phyloP scores from a whole-genome alignment of 1,139 yeast genomes.

The Yamadazyma songkhlaensis region DNA sequence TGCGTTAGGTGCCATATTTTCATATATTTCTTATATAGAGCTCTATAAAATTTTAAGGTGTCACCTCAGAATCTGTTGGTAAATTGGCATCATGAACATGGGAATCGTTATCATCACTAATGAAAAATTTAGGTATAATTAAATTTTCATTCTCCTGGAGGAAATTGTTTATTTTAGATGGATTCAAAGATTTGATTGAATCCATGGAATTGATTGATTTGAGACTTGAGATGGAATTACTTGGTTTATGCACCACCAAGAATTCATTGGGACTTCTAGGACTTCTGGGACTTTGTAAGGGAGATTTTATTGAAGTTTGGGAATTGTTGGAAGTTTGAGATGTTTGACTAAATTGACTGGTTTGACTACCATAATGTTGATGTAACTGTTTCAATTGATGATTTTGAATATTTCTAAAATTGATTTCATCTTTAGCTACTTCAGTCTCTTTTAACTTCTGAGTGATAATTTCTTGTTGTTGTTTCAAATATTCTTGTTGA shows the following conservation, averaged over 20 bases:
- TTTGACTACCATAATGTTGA: conserved; percentile 1
- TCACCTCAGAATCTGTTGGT: background rate
- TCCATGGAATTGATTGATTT: conserved; percentile 11
- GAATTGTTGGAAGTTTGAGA: conserved; percentile 1
- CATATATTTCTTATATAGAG: background rate
- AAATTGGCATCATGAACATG: too few relatives aligned
- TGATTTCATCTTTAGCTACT: conserved; percentile 1
- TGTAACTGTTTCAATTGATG: background rate
- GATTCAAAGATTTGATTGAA: conserved; percentile 11
- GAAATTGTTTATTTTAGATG: conserved; percentile 13
- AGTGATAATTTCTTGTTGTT: conserved; percentile 35
- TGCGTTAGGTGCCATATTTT: background rate
- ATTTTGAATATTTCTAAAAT: background rate
- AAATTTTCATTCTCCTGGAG: conserved; percentile 15
- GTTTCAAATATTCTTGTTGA: conserved; percentile 38
- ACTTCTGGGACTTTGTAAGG: conserved; percentile 1
- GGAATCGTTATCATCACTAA: conserved; percentile 14
- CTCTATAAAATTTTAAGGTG: too few relatives aligned
- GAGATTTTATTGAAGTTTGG: background rate
- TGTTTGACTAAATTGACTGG: conserved; percentile 1
- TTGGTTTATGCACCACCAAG: conserved; percentile 2
- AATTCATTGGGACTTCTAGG: conserved; percentile 1
- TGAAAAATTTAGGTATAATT: conserved; percentile 15
- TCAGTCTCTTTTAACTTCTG: conserved; percentile 20
- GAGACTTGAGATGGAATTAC: conserved; percentile 5